Percentiles rank a stretch among this genome's conserved stretches.
Evolutionary conservation across 2,329 filamentous ascomycete genomes (phyloP).

Genomic region (Ceratocystiopsis minuta): DNA sequence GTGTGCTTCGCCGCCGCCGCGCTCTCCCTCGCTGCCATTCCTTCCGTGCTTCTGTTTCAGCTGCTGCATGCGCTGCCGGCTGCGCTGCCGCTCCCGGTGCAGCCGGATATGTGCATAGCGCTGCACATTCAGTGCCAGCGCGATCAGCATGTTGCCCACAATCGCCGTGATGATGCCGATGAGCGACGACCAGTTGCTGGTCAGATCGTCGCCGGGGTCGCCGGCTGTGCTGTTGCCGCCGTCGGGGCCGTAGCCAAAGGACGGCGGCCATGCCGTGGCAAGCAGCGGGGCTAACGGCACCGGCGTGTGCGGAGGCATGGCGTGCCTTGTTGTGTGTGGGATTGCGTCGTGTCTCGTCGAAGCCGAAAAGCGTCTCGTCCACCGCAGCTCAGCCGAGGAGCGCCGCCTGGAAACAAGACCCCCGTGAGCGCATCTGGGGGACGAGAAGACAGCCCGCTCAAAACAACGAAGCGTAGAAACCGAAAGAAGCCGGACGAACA

Average conservation of each 20-base stretch:
- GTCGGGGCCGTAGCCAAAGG: constrained; percentile 9
- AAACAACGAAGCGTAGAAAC: no score
- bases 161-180: constrained; percentile 93
- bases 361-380: no score
- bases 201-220: constrained; percentile 29
- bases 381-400: no score
- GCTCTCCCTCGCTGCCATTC: constrained; percentile 11
- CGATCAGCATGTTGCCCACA: constrained; percentile 82
- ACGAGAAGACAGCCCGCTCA: no score
- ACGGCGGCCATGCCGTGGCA: constrained; percentile 7
- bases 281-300: constrained; percentile 2
- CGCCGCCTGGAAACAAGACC: no score
- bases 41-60: constrained; percentile 22
- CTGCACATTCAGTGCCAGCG: constrained; percentile 88
- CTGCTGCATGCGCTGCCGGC: constrained; percentile 35
- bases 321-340: no score
- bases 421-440: no score
- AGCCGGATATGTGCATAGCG: constrained; percentile 85
- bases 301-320: no score
- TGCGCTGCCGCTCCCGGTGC: constrained; percentile 47
- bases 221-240: constrained; percentile 9
- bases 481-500: no score
- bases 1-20: constrained; percentile 13
- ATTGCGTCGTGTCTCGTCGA: no score
- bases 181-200: constrained; percentile 65